Evolutionary conservation across 2,329 filamentous ascomycete genomes (phyloP).

Genomic region (Hortaea werneckii): DNA sequence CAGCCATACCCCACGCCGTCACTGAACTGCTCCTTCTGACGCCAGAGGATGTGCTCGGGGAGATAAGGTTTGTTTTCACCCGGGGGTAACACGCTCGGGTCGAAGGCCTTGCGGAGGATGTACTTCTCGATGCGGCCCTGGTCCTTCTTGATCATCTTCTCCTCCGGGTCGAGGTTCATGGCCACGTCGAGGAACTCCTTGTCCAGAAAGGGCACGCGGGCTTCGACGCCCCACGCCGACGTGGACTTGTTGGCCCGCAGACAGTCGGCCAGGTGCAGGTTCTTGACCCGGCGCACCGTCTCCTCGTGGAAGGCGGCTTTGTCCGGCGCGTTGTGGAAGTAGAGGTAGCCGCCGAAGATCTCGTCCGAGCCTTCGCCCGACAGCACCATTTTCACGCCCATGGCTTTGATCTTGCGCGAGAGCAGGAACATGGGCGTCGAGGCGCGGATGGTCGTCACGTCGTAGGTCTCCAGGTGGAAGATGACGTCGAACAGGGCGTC

Average conservation of each 20-base stretch:
- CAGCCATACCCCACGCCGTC: conserved; percentile 98
- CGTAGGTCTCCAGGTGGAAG: conserved; percentile 93
- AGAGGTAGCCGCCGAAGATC: conserved; percentile 96
- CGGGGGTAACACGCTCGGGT: conserved; percentile 72
- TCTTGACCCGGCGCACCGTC: conserved; percentile 88
- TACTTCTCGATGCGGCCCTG: conserved; percentile 75
- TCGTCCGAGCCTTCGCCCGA: conserved; percentile 95
- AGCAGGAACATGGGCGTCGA: conserved; percentile 98
- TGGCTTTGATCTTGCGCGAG: conserved; percentile 97
- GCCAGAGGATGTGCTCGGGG: conserved; percentile 91
- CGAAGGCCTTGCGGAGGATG: conserved; percentile 94
- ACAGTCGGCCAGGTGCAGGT: conserved; percentile 93
- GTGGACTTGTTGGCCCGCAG: conserved; percentile 98
- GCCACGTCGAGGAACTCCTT: conserved; percentile 87
- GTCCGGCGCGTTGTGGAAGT: conserved; percentile 91
- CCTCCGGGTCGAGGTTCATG: conserved; percentile 88
- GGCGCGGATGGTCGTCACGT: conserved; percentile 95
- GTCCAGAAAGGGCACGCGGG: conserved; percentile 94
- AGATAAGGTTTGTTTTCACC: conserved; percentile 66
- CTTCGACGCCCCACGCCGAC: conserved; percentile 94
- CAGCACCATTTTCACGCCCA: conserved; percentile 99
- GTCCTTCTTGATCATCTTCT: conserved; percentile 84
- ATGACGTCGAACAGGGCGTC: conserved; percentile 97
- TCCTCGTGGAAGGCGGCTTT: conserved; percentile 92
- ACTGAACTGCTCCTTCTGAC: conserved; percentile 98